phyloP scores from a whole-genome alignment of 768 basidiomycete species.

The Glaciozyma martinii region DNA sequence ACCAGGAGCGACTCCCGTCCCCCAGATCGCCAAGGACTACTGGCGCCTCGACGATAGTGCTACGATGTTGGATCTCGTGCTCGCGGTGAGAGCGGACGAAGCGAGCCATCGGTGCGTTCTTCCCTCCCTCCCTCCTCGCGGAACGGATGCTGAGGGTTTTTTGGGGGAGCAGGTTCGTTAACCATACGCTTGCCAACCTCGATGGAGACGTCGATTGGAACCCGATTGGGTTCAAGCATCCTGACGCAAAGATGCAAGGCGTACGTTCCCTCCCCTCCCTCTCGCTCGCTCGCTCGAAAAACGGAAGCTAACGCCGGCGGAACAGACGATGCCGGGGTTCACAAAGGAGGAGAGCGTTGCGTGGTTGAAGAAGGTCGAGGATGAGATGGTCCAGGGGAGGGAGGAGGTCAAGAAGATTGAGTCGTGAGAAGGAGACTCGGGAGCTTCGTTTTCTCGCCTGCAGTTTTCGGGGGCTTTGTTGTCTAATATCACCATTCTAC shows the following conservation, averaged over 20 bases:
- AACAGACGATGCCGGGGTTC: conserved; percentile 59
- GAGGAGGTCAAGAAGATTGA: conserved; percentile 1
- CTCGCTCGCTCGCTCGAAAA: conserved; percentile 44
- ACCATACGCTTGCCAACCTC: conserved; percentile 88
- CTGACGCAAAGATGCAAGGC: conserved; percentile 77
- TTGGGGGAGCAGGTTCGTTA: conserved; percentile 55
- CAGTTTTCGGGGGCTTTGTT: too few species aligned
- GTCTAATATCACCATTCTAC: too few species aligned
- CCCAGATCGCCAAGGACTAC: conserved; percentile 87
- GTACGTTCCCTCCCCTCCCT: conserved; percentile 35
- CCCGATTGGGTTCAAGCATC: conserved; percentile 61
- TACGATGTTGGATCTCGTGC: conserved; percentile 40
- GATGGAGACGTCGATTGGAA: conserved; percentile 58
- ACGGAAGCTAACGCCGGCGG: conserved; percentile 74
- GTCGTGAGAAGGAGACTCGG: not conserved
- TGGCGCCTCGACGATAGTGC: conserved; percentile 70
- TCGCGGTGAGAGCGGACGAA: conserved; percentile 29
- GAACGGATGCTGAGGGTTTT: too few species aligned
- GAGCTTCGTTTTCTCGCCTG: not conserved
- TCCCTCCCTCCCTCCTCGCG: not conserved
- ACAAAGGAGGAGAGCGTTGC: conserved; percentile 23
- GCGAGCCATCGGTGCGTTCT: conserved; percentile 59
- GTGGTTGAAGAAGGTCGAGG: conserved; percentile 25
- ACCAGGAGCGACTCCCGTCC: conserved; percentile 52
- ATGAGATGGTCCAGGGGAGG: conserved; percentile 18